Conservation (phyloP, 495 filamentous ascomycete genomes). For the Cercophora samala region DNA sequence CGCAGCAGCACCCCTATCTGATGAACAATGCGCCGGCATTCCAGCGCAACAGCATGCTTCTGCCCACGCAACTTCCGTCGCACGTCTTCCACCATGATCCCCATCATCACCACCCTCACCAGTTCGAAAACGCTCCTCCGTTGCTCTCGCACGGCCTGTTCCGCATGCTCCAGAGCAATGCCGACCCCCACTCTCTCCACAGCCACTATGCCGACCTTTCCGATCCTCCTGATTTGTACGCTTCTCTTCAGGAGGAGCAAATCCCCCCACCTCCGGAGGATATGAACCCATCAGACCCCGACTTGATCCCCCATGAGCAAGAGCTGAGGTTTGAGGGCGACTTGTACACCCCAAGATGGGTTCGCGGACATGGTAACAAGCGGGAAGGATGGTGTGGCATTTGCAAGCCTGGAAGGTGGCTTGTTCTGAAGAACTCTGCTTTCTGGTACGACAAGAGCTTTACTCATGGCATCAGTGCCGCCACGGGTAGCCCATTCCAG, state of each 20-base stretch:
- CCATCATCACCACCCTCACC: conserved; percentile 42
- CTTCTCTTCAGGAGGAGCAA: conserved; percentile 64
- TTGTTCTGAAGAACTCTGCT: conserved; percentile 78
- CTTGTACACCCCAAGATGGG: conserved; percentile 74
- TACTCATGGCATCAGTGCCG: conserved; percentile 75
- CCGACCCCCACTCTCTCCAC: conserved; percentile 58
- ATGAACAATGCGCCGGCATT: conserved; percentile 46
- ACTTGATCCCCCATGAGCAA: conserved; percentile 68
- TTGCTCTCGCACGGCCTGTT: conserved; percentile 62
- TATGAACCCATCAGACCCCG: conserved; percentile 69
- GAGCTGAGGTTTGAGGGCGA: conserved; percentile 74
- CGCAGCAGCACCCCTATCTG: conserved; percentile 52
- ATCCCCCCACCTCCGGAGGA: conserved; percentile 67
- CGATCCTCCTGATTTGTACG: conserved; percentile 70
- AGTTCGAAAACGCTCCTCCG: conserved; percentile 52
- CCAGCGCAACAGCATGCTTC: conserved; percentile 46
- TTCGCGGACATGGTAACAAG: conserved; percentile 76
- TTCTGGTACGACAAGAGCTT: conserved; percentile 88
- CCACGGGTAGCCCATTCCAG: conserved; percentile 68
- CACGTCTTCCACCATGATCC: conserved; percentile 46
- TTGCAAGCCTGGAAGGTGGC: conserved; percentile 77
- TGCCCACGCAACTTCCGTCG: conserved; percentile 45
- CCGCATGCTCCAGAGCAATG: conserved; percentile 66
- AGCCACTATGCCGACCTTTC: conserved; percentile 62
- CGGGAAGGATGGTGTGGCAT: conserved; percentile 83